Conservation (phyloP, 192 early-diverging fungal species). For the Podila minutissima region DNA sequence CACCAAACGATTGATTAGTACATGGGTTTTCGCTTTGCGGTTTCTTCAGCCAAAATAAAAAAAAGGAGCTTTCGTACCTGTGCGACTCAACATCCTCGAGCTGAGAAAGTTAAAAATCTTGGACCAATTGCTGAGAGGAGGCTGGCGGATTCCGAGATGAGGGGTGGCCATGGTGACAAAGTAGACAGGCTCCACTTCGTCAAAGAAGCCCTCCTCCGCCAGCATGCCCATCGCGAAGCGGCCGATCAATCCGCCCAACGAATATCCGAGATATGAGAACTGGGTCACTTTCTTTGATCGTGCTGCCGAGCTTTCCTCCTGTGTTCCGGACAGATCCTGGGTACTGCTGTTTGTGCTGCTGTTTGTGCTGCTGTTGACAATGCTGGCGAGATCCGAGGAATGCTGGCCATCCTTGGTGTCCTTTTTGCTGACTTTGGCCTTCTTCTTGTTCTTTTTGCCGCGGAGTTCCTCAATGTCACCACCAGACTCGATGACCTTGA, state of each 20-base stretch:
- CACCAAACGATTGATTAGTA: neutral
- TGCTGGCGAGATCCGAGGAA: neutral
- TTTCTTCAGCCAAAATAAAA: too few relatives aligned
- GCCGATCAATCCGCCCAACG: slow-evolving; percentile 64
- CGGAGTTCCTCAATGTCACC: slow-evolving; percentile 49
- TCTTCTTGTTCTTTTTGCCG: slow-evolving; percentile 38
- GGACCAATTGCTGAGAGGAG: slow-evolving; percentile 13
- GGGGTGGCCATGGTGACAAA: slow-evolving; percentile 70
- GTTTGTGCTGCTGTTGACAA: slow-evolving; percentile 1
- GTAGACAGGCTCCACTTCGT: slow-evolving; percentile 51
- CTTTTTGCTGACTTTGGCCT: slow-evolving; percentile 22
- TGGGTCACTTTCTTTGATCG: slow-evolving; percentile 37
- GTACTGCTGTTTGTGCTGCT: slow-evolving; percentile 20
- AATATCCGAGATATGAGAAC: slow-evolving; percentile 64
- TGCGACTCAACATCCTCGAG: slow-evolving; percentile 54
- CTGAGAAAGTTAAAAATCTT: slow-evolving; percentile 54
- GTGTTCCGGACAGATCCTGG: neutral
- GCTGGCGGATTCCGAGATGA: slow-evolving; percentile 60
- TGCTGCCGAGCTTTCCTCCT: slow-evolving; percentile 1
- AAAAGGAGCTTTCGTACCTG: slow-evolving; percentile 35
- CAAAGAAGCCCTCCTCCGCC: slow-evolving; percentile 58
- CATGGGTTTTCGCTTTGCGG: neutral
- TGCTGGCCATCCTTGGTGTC: neutral
- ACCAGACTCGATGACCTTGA: slow-evolving; percentile 28
- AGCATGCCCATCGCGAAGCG: slow-evolving; percentile 63